Evolutionary conservation across 2,329 filamentous ascomycete genomes (phyloP), one percentile per base, ranked within the genome.

Genomic region (Clonostachys rhizophaga): DNA sequence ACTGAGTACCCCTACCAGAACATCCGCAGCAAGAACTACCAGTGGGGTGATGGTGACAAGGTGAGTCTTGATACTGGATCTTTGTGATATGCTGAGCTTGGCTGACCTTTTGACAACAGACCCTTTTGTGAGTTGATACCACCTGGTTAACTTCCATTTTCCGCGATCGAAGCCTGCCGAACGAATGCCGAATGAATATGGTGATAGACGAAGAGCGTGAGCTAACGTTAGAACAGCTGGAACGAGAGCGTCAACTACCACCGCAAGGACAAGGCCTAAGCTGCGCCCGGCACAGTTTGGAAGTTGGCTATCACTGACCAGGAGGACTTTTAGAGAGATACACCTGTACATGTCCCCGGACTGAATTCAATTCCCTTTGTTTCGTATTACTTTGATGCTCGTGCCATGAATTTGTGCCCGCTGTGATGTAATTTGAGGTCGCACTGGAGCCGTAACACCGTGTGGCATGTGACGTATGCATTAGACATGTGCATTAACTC

Each of bases 1-100:
- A 74, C 80, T 62, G 89, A 97, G 78, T 99, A 97, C 74, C 76
- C 91, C 50, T 99, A 95, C 84, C 89, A 95, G 83, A 99, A 99
- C 81, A 88, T 99, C 70, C 88, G 94, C 68, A 81, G 83, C 69
- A 96, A 94, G 86, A 96, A 96, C 83, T 99, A 74, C 79, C 84
- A 83, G 64, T 99, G 88, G 88, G 91, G 92, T 57, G 79, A 97
- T 65, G 94, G 94, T 65, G 94, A 99, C 76, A 94, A 97, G 88
- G 88, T 90, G 48, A 65, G 68, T 30, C 24, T 30, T 30, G 24
- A 30, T 10, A 10, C 9, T 10, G 35, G 12, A 12, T 30, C 24
- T 48, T 14, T 34, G 34, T 12, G 37, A 24, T 18, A n/a, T 39
- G 53, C 50, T 48, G 6, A 30, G 12, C 13, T n/a, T 47, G 49